Evolutionary conservation across 805 yeast genomes (phyloP), one percentile per base, ranked within the genome.

Genomic region (Metschnikowia chrysomelidarum): DNA sequence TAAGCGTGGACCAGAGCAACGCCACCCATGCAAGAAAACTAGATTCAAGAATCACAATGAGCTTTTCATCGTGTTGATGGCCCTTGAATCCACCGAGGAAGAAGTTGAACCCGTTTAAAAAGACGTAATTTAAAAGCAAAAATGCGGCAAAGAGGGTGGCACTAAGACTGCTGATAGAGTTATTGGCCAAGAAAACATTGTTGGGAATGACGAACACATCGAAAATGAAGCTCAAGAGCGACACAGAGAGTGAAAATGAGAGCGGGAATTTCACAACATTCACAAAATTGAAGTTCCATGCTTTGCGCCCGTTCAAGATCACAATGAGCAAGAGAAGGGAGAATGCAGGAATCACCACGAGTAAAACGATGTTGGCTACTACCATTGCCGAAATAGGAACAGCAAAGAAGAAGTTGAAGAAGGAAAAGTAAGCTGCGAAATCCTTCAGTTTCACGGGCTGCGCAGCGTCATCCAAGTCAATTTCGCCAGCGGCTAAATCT

Each of bases 341-440:
- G 1, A 77, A 39, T 0, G 80, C 25, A 1, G 96, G 95, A 3
- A 80, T 64, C 3, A 69, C 47, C 3, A 72, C 60, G 27, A 86
- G 56, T 6, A 80, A 47, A 2, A 70, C 52, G 28, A 82, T 60
- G 54, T 84, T 82, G 35, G 73, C 40, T n/a, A 64, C 52, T 30
- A 75, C 69, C 15, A 86, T 50, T 5, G 56, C 53, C 12, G 73
- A 64, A 7, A 78, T 58, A 6, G 88, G 76, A 15, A 75, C 36
- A n/a, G 80, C 61, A 49, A 83, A 78, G 40, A 61, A 68, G n/a
- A 50, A 45, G 21, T 87, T 87, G 12, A 78, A 51, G 19, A 86
- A 50, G 50, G 85, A 88, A 46, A 82, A 75, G 56, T 64, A 88
- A 1, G 80, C 73, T 0, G 93, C 85, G 23, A 49, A 54, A 10